Evolutionary conservation across 768 basidiomycete genomes (phyloP).

Genomic region (Hirschioporus abietinus): DNA sequence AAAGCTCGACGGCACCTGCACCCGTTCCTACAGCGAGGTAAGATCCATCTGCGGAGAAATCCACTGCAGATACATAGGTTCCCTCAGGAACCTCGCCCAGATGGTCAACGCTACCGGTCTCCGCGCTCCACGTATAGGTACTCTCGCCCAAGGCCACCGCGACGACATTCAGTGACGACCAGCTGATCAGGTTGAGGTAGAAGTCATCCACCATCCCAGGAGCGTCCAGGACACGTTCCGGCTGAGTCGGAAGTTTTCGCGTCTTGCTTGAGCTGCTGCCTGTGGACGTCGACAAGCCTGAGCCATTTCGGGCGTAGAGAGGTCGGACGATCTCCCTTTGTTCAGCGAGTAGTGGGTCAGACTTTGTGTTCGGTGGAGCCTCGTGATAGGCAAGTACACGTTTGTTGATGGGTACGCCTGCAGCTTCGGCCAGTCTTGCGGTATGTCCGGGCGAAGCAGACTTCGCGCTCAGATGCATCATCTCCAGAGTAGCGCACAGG

Average conservation of each 20-base stretch:
- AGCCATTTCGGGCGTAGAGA: constrained; percentile 61
- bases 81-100: constrained; percentile 73
- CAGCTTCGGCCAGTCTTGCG: constrained; percentile 68
- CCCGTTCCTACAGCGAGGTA: constrained; percentile 81
- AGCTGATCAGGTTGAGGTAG: constrained; percentile 90
- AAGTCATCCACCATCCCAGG: constrained; percentile 94
- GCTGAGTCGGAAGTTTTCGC: constrained; percentile 78
- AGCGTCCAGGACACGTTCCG: constrained; percentile 93
- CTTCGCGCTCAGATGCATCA: constrained; percentile 52
- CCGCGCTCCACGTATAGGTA: constrained; percentile 94
- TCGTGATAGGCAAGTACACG: constrained; percentile 89
- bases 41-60: constrained; percentile 74
- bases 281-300: constrained; percentile 57
- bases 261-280: constrained; percentile 62
- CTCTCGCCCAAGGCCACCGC: constrained; percentile 84
- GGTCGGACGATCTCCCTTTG: constrained; percentile 77
- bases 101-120: constrained; percentile 77
- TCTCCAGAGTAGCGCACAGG: constrained; percentile 60
- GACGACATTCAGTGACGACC: constrained; percentile 82
- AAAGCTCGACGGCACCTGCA: constrained; percentile 86
- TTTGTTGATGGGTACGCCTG: constrained; percentile 70
- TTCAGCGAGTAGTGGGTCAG: constrained; percentile 66
- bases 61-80: constrained; percentile 68
- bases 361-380: constrained; percentile 72
- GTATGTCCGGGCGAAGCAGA: constrained; percentile 71